Conservation (phyloP, 805 yeast species). For the Groenewaldozyma salmanticensis region DNA sequence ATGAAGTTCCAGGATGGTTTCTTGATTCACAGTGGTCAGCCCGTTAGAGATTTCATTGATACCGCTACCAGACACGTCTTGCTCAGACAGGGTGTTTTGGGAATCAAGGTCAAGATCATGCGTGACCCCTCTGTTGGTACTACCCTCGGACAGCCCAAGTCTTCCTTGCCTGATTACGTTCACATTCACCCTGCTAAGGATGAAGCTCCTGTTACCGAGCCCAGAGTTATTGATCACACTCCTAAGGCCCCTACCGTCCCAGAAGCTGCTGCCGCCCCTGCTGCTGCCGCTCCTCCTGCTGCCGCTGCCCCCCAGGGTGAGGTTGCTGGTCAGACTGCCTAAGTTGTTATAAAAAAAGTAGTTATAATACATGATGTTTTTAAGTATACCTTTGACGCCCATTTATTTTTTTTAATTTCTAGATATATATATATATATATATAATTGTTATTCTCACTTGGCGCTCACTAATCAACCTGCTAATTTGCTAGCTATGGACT, state of each 20-base stretch:
- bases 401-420: too few relatives aligned
- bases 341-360: too few relatives aligned
- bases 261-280: slow-evolving; percentile 21
- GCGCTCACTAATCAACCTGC: too few relatives aligned
- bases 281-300: slow-evolving; percentile 20
- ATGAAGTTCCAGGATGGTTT: slow-evolving; percentile 99
- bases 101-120: slow-evolving; percentile 99
- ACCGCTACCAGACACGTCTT: slow-evolving; percentile 98
- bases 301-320: too few relatives aligned
- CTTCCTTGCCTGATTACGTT: slow-evolving; percentile 89
- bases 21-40: slow-evolving; percentile 99
- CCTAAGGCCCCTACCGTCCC: slow-evolving; percentile 7
- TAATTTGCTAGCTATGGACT: too few relatives aligned
- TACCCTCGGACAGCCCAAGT: slow-evolving; percentile 30
- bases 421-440: too few relatives aligned
- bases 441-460: too few relatives aligned
- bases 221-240: slow-evolving; percentile 70
- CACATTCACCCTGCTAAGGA: slow-evolving; percentile 91
- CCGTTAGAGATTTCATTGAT: slow-evolving; percentile 97
- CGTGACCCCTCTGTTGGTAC: slow-evolving; percentile 70
- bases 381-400: too few relatives aligned
- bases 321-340: too few relatives aligned
- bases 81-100: slow-evolving; percentile 99
- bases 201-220: slow-evolving; percentile 49
- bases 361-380: too few relatives aligned